A percentile compares a stretch with the other conserved stretches of the same genome.
These are phyloP conservation scores for Amaranthus palmeri DNA, from an alignment of 148 eudicot species.

Conservation along the genomic window DNA sequence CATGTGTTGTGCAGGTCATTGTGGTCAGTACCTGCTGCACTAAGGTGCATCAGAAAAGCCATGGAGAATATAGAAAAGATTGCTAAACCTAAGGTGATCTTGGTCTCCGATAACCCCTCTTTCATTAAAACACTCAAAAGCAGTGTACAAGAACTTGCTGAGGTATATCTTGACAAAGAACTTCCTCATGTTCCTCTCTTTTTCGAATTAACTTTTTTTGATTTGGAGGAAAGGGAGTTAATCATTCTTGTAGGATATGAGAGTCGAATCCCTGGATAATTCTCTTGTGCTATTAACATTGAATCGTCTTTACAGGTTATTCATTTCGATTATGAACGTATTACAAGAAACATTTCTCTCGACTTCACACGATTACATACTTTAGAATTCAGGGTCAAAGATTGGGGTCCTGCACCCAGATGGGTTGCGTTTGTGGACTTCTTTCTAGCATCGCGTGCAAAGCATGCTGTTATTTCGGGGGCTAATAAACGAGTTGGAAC, in stretches of 20 bases:
- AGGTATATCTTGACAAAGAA: slow-evolving; percentile 34
- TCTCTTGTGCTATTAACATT: background rate
- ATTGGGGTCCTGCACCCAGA: slow-evolving; percentile 97
- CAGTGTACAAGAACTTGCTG: slow-evolving; percentile 53
- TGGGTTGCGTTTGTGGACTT: slow-evolving; percentile 99
- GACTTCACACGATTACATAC: slow-evolving; percentile 22
- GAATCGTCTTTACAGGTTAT: slow-evolving; percentile 47
- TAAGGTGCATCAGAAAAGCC: slow-evolving; percentile 63
- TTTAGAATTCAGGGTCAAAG: slow-evolving; percentile 62
- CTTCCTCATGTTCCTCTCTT: background rate
- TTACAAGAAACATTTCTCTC: slow-evolving; percentile 54
- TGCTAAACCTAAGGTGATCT: slow-evolving; percentile 53
- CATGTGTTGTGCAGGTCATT: slow-evolving; percentile 38
- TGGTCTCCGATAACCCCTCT: slow-evolving; percentile 88
- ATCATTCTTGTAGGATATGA: too few relatives aligned
- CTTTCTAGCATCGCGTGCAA: slow-evolving; percentile 85
- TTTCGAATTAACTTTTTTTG: too few relatives aligned
- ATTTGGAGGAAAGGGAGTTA: too few relatives aligned
- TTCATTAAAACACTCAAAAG: slow-evolving; percentile 44
- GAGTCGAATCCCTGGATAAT: too few relatives aligned
- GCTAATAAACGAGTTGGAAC: slow-evolving; percentile 94
- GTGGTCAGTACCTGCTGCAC: slow-evolving; percentile 68
- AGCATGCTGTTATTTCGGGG: slow-evolving; percentile 80
- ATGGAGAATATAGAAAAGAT: slow-evolving; percentile 27
- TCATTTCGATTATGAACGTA: slow-evolving; percentile 67